Percentiles rank a stretch among this genome's conserved stretches.
Conservation (phyloP, 228 moss, liverwort and hornwort species). For the Sphagnum magellanicum region DNA sequence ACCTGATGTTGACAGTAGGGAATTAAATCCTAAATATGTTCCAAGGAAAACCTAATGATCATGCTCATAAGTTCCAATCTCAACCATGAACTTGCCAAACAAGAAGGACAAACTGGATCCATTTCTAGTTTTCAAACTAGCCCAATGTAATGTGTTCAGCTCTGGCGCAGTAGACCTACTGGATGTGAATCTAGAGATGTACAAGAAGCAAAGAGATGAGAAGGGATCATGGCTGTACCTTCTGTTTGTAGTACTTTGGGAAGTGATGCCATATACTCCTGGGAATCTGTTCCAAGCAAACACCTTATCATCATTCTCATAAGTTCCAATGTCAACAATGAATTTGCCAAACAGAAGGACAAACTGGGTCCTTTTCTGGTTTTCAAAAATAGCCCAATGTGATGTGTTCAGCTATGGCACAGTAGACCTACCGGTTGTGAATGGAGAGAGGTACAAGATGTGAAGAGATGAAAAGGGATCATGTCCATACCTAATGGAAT, state of each 20-base stretch:
- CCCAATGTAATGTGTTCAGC: too few relatives aligned
- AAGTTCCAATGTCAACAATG: background rate
- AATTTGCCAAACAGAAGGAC: background rate
- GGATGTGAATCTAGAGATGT: too few relatives aligned
- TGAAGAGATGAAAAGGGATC: background rate
- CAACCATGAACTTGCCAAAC: background rate
- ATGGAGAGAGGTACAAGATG: background rate
- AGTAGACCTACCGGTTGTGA: background rate
- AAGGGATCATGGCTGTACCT: too few relatives aligned
- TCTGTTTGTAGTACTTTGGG: too few relatives aligned
- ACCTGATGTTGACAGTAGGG: too few relatives aligned
- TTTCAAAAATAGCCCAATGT: background rate
- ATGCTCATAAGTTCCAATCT: background rate
- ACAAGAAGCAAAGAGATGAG: too few relatives aligned
- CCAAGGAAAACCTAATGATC: too few relatives aligned
- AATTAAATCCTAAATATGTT: too few relatives aligned
- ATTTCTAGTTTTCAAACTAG: background rate
- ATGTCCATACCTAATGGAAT: background rate
- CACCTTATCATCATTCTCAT: too few relatives aligned
- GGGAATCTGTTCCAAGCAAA: too few relatives aligned
- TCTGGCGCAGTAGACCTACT: too few relatives aligned
- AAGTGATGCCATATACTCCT: too few relatives aligned
- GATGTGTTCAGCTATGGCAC: background rate
- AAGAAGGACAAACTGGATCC: background rate
- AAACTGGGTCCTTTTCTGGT: background rate